Evolutionary conservation across 2,329 filamentous ascomycete species (phyloP).

Genomic region (Ascomycota sp.): DNA sequence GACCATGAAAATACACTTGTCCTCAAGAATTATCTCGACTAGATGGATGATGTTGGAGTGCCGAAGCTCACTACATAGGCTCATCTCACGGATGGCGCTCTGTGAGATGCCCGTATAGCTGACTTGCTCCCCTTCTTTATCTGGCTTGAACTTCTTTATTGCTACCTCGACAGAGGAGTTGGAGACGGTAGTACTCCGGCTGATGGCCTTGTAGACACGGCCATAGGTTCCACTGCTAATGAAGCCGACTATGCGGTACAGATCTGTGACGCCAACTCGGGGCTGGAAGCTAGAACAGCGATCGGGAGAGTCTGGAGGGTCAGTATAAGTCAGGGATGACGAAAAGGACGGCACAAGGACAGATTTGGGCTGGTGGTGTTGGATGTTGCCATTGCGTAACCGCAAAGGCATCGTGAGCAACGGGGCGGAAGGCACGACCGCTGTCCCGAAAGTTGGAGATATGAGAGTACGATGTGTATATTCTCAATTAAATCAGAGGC

Average conservation of each 20-base stretch:
- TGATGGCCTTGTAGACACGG: slow-evolving; percentile 85
- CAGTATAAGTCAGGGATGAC: slow-evolving; percentile 14
- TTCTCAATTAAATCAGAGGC: too few relatives aligned
- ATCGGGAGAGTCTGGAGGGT: slow-evolving; percentile 28
- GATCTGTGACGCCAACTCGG: slow-evolving; percentile 78
- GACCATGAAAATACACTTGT: slow-evolving; percentile 99
- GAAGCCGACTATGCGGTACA: slow-evolving; percentile 93
- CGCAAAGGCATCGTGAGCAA: slow-evolving; percentile 16
- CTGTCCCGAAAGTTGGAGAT: too few relatives aligned
- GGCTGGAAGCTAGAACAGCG: slow-evolving; percentile 38
- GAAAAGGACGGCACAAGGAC: slow-evolving; percentile 3
- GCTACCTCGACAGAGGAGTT: slow-evolving; percentile 54
- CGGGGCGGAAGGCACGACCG: too few relatives aligned
- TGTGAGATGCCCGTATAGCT: slow-evolving; percentile 97
- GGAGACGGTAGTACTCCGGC: slow-evolving; percentile 20
- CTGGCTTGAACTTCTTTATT: slow-evolving; percentile 99
- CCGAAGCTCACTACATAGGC: slow-evolving; percentile 75
- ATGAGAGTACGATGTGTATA: too few relatives aligned
- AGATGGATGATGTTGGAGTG: slow-evolving; percentile 81
- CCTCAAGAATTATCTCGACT: slow-evolving; percentile 89
- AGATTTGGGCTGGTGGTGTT: slow-evolving; percentile 5
- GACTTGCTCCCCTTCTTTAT: slow-evolving; percentile 88
- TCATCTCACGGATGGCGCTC: slow-evolving; percentile 93
- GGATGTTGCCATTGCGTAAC: slow-evolving; percentile 11
- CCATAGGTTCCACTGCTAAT: slow-evolving; percentile 97